Conservation (phyloP, 108 stramenopile genomes). For the Aurantiochytrium sp. region DNA sequence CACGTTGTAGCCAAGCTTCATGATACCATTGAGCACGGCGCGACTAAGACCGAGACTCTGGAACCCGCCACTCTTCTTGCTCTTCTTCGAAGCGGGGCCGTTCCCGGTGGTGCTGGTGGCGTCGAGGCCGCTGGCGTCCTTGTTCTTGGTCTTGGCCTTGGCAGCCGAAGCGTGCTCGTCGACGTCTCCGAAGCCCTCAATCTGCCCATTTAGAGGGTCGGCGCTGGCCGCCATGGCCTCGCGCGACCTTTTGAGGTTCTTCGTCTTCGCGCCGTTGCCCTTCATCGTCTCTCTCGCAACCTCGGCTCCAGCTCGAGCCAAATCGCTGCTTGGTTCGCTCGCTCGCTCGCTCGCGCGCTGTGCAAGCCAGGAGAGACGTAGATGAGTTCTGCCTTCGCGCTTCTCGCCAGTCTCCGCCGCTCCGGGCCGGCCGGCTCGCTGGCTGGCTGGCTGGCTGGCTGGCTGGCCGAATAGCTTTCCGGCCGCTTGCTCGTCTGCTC, state of each 20-base stretch:
- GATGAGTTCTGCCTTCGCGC: too few relatives aligned
- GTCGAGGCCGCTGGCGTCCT: neutral
- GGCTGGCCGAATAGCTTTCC: too few relatives aligned
- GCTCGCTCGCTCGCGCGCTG: too few relatives aligned
- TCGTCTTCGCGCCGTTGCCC: too few relatives aligned
- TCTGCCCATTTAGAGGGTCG: neutral
- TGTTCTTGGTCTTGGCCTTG: neutral
- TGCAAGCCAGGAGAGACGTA: too few relatives aligned
- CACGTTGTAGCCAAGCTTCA: conserved; percentile 77
- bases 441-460: too few relatives aligned
- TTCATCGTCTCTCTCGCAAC: too few relatives aligned
- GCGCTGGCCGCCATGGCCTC: neutral
- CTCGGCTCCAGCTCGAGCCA: too few relatives aligned
- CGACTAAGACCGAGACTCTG: conserved; percentile 67
- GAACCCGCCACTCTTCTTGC: conserved; percentile 58
- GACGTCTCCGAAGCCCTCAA: neutral
- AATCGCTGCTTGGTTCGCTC: too few relatives aligned
- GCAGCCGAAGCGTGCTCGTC: neutral
- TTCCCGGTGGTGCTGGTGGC: neutral
- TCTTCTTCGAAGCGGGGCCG: neutral
- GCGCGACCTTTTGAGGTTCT: neutral
- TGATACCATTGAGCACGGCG: conserved; percentile 66
- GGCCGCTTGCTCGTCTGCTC: too few relatives aligned
- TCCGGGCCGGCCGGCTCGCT: too few relatives aligned
- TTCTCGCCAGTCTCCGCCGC: too few relatives aligned